phyloP scores from a whole-genome alignment of 495 filamentous ascomycete genomes.

The Cairneyella variabilis region DNA sequence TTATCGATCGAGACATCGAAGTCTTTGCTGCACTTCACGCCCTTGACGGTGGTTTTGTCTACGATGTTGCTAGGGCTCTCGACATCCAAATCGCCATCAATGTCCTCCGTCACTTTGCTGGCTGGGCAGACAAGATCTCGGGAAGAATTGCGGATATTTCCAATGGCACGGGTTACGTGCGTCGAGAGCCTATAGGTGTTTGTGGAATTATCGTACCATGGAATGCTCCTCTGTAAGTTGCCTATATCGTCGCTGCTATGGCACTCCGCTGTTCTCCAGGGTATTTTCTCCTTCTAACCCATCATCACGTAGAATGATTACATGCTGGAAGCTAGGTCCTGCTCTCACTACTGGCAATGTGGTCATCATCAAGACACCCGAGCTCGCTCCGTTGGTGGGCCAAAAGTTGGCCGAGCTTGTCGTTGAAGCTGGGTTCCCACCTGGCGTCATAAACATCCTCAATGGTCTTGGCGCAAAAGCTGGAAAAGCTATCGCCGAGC shows the following conservation, averaged over 20 bases:
- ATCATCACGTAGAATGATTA: constrained; percentile 36
- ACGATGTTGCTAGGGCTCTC: constrained; percentile 63
- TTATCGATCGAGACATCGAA: constrained; percentile 69
- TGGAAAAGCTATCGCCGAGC: constrained; percentile 64
- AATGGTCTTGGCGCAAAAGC: constrained; percentile 40
- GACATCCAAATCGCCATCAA: constrained; percentile 66
- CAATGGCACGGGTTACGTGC: constrained; percentile 7
- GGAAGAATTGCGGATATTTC: constrained; percentile 78
- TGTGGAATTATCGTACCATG: constrained; percentile 41
- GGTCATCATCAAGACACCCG: constrained; percentile 45
- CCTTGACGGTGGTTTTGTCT: constrained; percentile 91
- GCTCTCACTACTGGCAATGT: constrained; percentile 43
- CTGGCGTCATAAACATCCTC: constrained; percentile 51
- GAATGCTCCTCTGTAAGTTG: constrained; percentile 44
- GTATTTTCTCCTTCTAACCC: constrained; percentile 12
- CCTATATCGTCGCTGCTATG: too few relatives aligned
- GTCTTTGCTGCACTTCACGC: constrained; percentile 81
- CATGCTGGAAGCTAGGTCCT: constrained; percentile 38
- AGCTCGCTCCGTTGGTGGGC: constrained; percentile 50
- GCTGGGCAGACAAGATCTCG: constrained; percentile 84
- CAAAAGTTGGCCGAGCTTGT: constrained; percentile 54
- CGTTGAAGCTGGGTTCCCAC: constrained; percentile 55
- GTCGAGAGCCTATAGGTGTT: constrained; percentile 36
- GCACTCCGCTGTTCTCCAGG: too few relatives aligned
- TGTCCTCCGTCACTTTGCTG: constrained; percentile 77